Evolutionary conservation across 1,139 yeast species (phyloP).

Genomic region (Magnusiomyces paraingens): DNA sequence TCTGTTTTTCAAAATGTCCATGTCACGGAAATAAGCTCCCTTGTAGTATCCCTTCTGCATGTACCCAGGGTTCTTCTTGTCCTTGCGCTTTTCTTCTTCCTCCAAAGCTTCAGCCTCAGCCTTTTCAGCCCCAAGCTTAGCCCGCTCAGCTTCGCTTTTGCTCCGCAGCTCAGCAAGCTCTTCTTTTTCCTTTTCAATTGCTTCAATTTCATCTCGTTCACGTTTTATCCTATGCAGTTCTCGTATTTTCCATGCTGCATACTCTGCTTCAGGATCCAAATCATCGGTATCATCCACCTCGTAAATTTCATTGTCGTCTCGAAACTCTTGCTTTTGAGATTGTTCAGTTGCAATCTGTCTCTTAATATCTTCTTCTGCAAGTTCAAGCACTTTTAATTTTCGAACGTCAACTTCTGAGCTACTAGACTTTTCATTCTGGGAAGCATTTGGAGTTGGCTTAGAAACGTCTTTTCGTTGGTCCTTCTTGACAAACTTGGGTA

Average conservation of each 20-base stretch:
- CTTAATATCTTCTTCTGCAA: conserved; percentile 28
- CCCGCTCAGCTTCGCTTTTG: conserved; percentile 31
- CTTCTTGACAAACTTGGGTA: conserved; percentile 8
- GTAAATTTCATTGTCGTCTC: conserved; percentile 26
- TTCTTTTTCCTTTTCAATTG: conserved; percentile 37
- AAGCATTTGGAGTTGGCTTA: conserved; percentile 1
- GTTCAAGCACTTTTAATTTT: conserved; percentile 28
- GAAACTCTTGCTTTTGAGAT: neutral
- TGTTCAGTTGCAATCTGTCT: conserved; percentile 21
- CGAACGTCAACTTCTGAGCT: conserved; percentile 7
- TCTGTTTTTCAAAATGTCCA: conserved; percentile 29
- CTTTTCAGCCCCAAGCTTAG: conserved; percentile 16
- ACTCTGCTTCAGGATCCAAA: conserved; percentile 44
- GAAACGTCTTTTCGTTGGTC: neutral
- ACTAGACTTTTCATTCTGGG: neutral
- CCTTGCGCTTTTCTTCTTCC: conserved; percentile 16
- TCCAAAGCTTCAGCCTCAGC: conserved; percentile 15
- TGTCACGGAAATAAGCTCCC: conserved; percentile 36
- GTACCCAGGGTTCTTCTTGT: conserved; percentile 18
- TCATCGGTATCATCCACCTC: conserved; percentile 52
- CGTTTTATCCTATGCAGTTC: conserved; percentile 40
- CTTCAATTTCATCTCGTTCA: conserved; percentile 37
- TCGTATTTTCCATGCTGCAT: conserved; percentile 42
- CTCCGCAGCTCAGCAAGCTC: conserved; percentile 34
- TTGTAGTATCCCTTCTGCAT: conserved; percentile 32